A percentile compares a stretch with the other conserved stretches of the same genome.
These are phyloP conservation scores for Acanthamoeba triangularis DNA, from an alignment of 208 protist genomes.

Conservation along the genomic window DNA sequence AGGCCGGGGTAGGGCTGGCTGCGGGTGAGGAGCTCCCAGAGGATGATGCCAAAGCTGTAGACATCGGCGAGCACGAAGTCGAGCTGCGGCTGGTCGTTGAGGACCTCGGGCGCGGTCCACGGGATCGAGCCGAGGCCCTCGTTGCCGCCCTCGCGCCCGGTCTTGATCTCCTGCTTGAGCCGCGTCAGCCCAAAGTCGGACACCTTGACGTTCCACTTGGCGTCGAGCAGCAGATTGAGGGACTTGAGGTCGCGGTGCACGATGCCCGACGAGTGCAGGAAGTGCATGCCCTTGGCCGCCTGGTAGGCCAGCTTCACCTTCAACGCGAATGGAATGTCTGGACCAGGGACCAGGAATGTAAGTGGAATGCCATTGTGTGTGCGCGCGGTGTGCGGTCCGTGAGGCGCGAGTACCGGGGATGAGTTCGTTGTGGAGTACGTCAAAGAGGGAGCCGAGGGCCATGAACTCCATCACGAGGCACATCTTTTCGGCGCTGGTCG, in stretches of 20 bases:
- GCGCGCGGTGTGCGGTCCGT: too few relatives aligned
- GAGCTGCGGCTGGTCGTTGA: background rate
- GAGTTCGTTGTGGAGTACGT: background rate
- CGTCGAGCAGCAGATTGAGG: slow-evolving; percentile 67
- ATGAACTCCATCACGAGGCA: slow-evolving; percentile 71
- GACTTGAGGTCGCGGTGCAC: slow-evolving; percentile 63
- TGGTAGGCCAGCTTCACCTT: slow-evolving; percentile 60
- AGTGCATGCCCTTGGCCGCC: slow-evolving; percentile 58
- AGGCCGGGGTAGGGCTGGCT: background rate
- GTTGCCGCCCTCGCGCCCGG: background rate
- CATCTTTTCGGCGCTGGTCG: slow-evolving; percentile 39
- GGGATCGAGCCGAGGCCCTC: slow-evolving; percentile 26
- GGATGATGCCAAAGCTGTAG: slow-evolving; percentile 61
- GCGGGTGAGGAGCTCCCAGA: slow-evolving; percentile 68
- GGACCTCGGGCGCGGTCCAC: slow-evolving; percentile 69
- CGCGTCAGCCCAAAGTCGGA: slow-evolving; percentile 64
- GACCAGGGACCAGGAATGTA: background rate
- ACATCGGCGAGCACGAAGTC: slow-evolving; percentile 47
- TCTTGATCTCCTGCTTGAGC: slow-evolving; percentile 69
- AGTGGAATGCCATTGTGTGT: too few relatives aligned
- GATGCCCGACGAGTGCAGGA: slow-evolving; percentile 48
- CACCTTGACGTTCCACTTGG: slow-evolving; percentile 69
- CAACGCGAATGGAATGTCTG: slow-evolving; percentile 12
- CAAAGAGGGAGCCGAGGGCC: background rate
- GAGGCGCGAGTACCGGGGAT: too few relatives aligned